Percentiles rank a stretch among this genome's conserved stretches.
Evolutionary conservation across 2,329 filamentous ascomycete species (phyloP).

Genomic region (Uncinocarpus reesii): DNA sequence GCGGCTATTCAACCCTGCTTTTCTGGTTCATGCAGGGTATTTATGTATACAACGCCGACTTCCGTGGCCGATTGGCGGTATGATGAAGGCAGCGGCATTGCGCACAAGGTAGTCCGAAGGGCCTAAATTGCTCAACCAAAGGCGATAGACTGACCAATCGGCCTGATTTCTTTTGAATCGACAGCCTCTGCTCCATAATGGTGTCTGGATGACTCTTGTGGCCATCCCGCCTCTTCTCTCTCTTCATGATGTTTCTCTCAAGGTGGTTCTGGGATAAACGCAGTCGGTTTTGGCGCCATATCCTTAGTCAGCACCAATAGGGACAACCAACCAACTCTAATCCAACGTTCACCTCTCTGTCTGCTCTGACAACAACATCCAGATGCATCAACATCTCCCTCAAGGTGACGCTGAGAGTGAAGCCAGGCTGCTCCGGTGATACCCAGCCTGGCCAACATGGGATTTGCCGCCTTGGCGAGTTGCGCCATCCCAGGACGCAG

Average conservation of each 20-base stretch:
- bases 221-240: not conserved
- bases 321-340: not conserved
- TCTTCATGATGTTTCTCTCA: not conserved
- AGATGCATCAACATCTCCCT: not conserved
- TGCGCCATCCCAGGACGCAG: too few species aligned
- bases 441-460: too few species aligned
- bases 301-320: not conserved
- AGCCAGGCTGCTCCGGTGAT: too few species aligned
- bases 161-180: too few species aligned
- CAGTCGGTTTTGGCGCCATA: not conserved
- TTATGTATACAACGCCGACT: not conserved
- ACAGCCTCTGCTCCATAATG: too few species aligned
- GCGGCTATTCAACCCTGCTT: slow-evolving; percentile 3
- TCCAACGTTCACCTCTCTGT: not conserved
- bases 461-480: too few species aligned
- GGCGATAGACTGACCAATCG: not conserved
- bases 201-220: too few species aligned
- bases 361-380: too few species aligned
- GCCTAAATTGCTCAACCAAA: too few species aligned
- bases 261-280: not conserved
- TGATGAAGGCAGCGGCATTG: too few species aligned
- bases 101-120: too few species aligned
- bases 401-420: too few species aligned
- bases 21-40: not conserved
- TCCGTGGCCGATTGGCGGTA: not conserved